A percentile compares a stretch with the other conserved stretches of the same genome.
Evolutionary conservation across 495 filamentous ascomycete species (phyloP).

Genomic region (Polyplosphaeria fusca): DNA sequence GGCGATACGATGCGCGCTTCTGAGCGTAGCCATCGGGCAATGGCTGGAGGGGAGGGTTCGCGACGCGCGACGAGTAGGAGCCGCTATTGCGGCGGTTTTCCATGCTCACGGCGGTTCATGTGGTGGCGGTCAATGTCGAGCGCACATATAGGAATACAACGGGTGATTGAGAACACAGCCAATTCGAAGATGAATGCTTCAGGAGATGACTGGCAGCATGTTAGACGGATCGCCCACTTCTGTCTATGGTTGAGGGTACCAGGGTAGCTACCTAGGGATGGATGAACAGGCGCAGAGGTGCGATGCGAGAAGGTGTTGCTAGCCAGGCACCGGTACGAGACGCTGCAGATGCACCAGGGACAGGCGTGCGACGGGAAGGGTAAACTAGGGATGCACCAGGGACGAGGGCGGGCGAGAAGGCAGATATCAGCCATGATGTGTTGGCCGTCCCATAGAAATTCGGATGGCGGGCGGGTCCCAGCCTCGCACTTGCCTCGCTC

Average conservation of each 20-base stretch:
- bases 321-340: not conserved
- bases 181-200: too few relatives aligned
- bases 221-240: not conserved
- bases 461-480: constrained; percentile 1
- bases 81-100: constrained; percentile 23
- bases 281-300: constrained; percentile 5
- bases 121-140: too few relatives aligned
- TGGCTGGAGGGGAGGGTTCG: constrained; percentile 9
- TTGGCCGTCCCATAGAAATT: constrained; percentile 2
- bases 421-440: not conserved
- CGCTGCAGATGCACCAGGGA: not conserved
- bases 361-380: constrained; percentile 4
- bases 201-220: constrained; percentile 6
- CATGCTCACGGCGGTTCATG: too few relatives aligned
- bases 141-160: too few relatives aligned
- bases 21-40: constrained; percentile 24
- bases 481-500: too few relatives aligned
- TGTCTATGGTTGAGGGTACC: too few relatives aligned
- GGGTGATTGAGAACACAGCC: too few relatives aligned
- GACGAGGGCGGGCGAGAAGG: not conserved
- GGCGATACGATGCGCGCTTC: constrained; percentile 25
- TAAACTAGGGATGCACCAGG: not conserved
- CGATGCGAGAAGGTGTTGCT: constrained; percentile 2
- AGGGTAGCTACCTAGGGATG: not conserved
- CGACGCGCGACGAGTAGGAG: constrained; percentile 20